Evolutionary conservation across 345 rosid species (phyloP).

Genomic region (Syzygium aqueum): DNA sequence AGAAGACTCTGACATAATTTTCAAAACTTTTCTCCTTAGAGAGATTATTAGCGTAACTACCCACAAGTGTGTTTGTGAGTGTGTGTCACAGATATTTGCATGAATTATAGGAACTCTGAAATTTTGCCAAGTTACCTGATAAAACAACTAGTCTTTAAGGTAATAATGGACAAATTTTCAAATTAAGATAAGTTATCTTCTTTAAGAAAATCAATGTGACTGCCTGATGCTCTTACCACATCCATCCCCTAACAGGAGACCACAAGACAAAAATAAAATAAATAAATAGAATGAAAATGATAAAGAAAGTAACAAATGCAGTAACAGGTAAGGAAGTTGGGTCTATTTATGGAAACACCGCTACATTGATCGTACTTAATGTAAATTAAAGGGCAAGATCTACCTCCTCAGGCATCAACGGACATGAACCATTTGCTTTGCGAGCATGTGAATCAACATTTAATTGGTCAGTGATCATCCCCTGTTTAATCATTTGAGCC

Average conservation of each 20-base stretch:
- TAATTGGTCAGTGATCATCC: conserved; percentile 49
- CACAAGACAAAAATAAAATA: neutral
- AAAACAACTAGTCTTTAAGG: neutral
- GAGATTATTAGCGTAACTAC: neutral
- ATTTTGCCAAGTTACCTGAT: neutral
- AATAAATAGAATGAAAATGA: neutral
- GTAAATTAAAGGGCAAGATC: neutral
- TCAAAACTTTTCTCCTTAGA: neutral
- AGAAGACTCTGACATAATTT: neutral
- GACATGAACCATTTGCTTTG: conserved; percentile 84
- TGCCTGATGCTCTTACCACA: neutral
- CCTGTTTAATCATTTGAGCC: conserved; percentile 82
- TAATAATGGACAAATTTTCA: neutral
- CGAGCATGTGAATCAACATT: conserved; percentile 54
- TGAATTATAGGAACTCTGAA: neutral
- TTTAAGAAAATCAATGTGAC: neutral
- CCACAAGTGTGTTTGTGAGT: neutral
- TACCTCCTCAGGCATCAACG: conserved; percentile 99
- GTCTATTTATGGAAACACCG: neutral
- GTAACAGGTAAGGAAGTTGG: neutral
- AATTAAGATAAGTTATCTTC: neutral
- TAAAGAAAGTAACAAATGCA: neutral
- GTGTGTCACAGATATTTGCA: neutral
- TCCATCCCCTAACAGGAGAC: neutral
- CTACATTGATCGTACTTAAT: neutral